These are phyloP conservation scores for Vitis riparia DNA, from an alignment of 164 flowering plant species.

Conservation along the genomic window DNA sequence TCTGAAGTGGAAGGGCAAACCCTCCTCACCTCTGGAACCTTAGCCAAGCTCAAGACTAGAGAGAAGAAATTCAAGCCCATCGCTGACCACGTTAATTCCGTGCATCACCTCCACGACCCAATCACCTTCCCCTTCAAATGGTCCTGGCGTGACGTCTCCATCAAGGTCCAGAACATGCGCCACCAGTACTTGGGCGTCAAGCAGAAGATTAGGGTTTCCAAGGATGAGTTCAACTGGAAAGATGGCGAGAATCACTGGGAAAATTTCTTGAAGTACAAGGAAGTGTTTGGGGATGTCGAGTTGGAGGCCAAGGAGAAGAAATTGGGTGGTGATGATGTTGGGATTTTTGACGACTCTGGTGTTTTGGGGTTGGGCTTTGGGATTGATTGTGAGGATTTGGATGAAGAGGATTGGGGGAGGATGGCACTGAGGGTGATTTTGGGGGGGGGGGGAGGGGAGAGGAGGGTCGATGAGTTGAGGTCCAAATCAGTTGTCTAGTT, in stretches of 20 bases:
- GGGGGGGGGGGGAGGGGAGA: background rate
- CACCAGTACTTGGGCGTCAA: conserved; percentile 90
- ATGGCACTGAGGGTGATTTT: conserved; percentile 17
- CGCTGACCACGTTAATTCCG: conserved; percentile 73
- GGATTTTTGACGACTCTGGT: conserved; percentile 29
- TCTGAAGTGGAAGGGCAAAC: conserved; percentile 57
- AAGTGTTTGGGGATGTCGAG: conserved; percentile 85
- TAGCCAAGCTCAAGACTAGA: conserved; percentile 74
- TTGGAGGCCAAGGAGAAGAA: conserved; percentile 36
- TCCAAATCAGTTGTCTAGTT: background rate
- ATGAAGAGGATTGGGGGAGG: conserved; percentile 18
- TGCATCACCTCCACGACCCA: conserved; percentile 69
- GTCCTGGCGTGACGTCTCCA: conserved; percentile 94
- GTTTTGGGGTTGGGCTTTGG: conserved; percentile 44
- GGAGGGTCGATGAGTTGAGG: conserved; percentile 25
- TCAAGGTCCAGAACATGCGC: conserved; percentile 95
- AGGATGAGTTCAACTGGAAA: conserved; percentile 53
- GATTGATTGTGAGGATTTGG: conserved; percentile 21
- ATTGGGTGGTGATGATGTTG: conserved; percentile 18
- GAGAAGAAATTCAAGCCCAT: conserved; percentile 87
- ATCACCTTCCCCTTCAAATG: conserved; percentile 70
- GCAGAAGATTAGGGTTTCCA: conserved; percentile 67
- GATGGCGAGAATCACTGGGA: conserved; percentile 85
- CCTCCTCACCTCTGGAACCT: conserved; percentile 50
- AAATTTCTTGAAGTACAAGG: conserved; percentile 77